phyloP scores from a whole-genome alignment of 352 stramenopile species.

The Elongisporangium prolatum region DNA sequence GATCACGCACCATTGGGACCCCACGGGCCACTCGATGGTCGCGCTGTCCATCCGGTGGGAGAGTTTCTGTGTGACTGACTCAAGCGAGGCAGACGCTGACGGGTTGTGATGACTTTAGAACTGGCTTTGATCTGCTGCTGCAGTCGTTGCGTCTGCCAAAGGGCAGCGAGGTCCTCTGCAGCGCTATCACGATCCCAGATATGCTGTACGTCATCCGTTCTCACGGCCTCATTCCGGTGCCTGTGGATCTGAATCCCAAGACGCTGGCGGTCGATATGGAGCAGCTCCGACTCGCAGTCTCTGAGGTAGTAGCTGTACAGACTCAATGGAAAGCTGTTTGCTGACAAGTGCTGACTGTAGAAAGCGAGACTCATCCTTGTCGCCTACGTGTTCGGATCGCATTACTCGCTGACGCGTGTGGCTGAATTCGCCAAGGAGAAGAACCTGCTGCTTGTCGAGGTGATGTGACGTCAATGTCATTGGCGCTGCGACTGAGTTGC shows the following conservation, averaged over 20 bases:
- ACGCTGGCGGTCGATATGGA: slow-evolving; percentile 59
- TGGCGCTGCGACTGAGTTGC: background rate
- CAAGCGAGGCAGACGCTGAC: background rate
- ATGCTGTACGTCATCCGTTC: slow-evolving; percentile 79
- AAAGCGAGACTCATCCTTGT: slow-evolving; percentile 68
- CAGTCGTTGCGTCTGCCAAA: slow-evolving; percentile 65
- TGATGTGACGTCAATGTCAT: background rate
- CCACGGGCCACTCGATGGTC: slow-evolving; percentile 53
- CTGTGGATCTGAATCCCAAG: slow-evolving; percentile 59
- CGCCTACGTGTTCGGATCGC: slow-evolving; percentile 78
- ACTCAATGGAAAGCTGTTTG: background rate
- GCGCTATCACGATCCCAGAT: slow-evolving; percentile 81
- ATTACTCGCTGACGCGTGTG: slow-evolving; percentile 45
- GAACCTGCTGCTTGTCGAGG: slow-evolving; percentile 62
- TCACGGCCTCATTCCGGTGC: slow-evolving; percentile 70
- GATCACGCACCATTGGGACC: slow-evolving; percentile 50
- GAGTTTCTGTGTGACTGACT: background rate
- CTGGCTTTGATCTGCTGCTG: slow-evolving; percentile 76
- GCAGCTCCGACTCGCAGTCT: slow-evolving; percentile 35
- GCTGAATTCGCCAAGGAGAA: slow-evolving; percentile 46
- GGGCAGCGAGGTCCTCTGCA: slow-evolving; percentile 72
- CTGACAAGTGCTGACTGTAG: slow-evolving; percentile 9
- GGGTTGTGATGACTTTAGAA: slow-evolving; percentile 23
- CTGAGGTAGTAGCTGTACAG: slow-evolving; percentile 18
- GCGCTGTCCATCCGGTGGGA: slow-evolving; percentile 68